phyloP scores from a whole-genome alignment of 2,329 filamentous ascomycete species.

The Pseudogymnoascus sp. region DNA sequence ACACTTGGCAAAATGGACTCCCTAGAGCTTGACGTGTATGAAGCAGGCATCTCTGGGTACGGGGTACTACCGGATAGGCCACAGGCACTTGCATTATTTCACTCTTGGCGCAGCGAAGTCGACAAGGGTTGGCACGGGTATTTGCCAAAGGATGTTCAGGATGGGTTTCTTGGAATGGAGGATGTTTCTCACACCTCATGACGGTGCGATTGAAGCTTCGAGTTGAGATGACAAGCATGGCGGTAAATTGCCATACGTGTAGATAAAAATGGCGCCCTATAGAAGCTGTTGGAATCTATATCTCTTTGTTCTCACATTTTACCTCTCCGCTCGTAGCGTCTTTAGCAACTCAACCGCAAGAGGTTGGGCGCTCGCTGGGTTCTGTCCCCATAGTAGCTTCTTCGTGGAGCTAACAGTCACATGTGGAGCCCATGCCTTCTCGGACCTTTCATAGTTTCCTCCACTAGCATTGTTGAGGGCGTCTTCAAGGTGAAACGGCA shows the following conservation, averaged over 20 bases:
- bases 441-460: constrained; percentile 49
- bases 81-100: constrained; percentile 13
- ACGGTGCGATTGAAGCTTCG: neutral
- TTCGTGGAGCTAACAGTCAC: constrained; percentile 26
- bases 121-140: constrained; percentile 18
- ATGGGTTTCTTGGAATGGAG: constrained; percentile 10
- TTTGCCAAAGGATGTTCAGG: constrained; percentile 12
- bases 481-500: constrained; percentile 57
- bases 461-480: constrained; percentile 41
- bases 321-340: neutral
- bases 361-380: constrained; percentile 31
- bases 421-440: constrained; percentile 32
- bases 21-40: constrained; percentile 13
- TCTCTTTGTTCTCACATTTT: neutral
- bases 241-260: neutral
- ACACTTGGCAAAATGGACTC: constrained; percentile 10
- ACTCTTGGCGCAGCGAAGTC: constrained; percentile 15
- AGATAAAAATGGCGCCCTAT: neutral
- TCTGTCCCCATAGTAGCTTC: constrained; percentile 37
- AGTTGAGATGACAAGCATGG: neutral
- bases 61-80: neutral
- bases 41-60: neutral
- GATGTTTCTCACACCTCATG: neutral
- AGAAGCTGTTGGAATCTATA: neutral
- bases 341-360: neutral